A percentile compares a stretch with the other conserved stretches of the same genome.
Conservation (phyloP, 768 basidiomycete genomes). For the Phanerodontia chrysosporium region DNA sequence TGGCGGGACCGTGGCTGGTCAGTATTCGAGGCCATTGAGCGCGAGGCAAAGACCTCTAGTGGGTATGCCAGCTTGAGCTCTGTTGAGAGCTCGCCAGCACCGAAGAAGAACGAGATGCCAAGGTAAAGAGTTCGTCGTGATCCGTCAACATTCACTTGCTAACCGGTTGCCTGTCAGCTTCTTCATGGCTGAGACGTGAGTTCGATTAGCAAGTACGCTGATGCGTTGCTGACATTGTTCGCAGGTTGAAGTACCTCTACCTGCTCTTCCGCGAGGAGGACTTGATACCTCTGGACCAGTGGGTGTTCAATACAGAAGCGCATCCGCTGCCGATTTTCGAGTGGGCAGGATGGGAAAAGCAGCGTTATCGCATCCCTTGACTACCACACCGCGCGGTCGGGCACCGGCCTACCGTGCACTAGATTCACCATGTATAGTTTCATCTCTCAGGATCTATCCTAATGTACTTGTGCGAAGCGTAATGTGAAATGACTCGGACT, state of each 20-base stretch:
- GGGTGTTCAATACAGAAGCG: slow-evolving; percentile 51
- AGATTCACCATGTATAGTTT: neutral
- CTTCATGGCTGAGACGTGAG: slow-evolving; percentile 50
- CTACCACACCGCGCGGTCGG: neutral
- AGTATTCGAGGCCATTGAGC: slow-evolving; percentile 67
- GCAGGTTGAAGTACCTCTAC: slow-evolving; percentile 65
- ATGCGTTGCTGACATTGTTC: neutral
- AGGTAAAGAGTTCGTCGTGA: slow-evolving; percentile 43
- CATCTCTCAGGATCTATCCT: no score
- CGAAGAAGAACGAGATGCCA: slow-evolving; percentile 58
- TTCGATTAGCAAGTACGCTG: neutral
- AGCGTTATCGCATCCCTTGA: slow-evolving; percentile 31
- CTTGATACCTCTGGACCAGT: slow-evolving; percentile 41
- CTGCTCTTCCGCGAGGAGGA: slow-evolving; percentile 65
- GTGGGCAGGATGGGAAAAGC: slow-evolving; percentile 51
- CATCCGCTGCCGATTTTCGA: slow-evolving; percentile 71
- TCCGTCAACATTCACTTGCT: neutral
- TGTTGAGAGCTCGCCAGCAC: slow-evolving; percentile 42
- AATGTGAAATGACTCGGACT: no score
- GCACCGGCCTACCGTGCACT: neutral
- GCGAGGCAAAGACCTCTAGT: slow-evolving; percentile 48
- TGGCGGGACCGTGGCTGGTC: slow-evolving; percentile 75
- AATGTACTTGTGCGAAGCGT: no score
- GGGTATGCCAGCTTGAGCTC: slow-evolving; percentile 58
- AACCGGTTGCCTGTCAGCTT: slow-evolving; percentile 30